phyloP scores from a whole-genome alignment of 2,329 filamentous ascomycete species.

The Tolypocladium sp. region DNA sequence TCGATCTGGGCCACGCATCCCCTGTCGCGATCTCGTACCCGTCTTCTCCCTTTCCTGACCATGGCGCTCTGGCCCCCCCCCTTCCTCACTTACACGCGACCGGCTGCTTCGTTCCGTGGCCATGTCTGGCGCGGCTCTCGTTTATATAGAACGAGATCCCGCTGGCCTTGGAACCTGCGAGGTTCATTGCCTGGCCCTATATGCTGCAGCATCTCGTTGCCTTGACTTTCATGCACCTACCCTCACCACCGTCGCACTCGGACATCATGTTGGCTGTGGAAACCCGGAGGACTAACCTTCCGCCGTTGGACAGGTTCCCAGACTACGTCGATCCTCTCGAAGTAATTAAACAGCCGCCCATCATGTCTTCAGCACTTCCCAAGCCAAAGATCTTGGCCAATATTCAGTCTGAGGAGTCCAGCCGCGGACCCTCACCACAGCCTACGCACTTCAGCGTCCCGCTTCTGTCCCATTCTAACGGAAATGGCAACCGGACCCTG shows the following conservation, averaged over 20 bases:
- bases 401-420: constrained; percentile 29
- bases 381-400: constrained; percentile 32
- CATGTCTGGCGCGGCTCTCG: neutral
- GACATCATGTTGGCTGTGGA: constrained; percentile 26
- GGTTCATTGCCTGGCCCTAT: neutral
- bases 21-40: neutral
- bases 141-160: neutral
- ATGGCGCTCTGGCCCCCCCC: neutral
- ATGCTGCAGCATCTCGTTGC: neutral
- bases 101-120: neutral
- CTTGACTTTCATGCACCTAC: neutral
- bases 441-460: constrained; percentile 77
- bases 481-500: constrained; percentile 63
- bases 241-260: neutral
- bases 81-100: neutral
- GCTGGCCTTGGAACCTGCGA: neutral
- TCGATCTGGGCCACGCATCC: neutral
- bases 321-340: constrained; percentile 32
- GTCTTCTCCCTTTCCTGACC: neutral
- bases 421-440: constrained; percentile 72
- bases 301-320: constrained; percentile 31
- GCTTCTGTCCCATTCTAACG: constrained; percentile 37
- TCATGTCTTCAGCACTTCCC: constrained; percentile 18
- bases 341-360: constrained; percentile 13
- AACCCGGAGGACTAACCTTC: constrained; percentile 30